Evolutionary conservation across 306 rosid species (phyloP), one percentile per base, ranked within the genome.

Genomic region (Argentina anserina): DNA sequence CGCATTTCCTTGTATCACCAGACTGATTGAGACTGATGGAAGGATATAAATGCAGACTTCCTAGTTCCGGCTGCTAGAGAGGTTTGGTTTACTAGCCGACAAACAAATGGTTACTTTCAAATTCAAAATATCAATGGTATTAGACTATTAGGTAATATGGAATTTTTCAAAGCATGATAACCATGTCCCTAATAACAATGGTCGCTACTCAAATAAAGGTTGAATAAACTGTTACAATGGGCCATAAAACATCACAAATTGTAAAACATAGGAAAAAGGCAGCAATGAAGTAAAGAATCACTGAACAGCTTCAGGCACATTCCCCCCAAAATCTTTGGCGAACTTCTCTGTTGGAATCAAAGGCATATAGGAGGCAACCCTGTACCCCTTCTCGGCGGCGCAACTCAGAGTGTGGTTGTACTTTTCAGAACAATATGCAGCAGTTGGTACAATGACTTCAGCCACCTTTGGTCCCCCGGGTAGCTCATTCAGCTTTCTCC

Each of bases 391-490:
- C 70, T 86, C 81, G 0, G 79, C 77, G 0, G 81, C 72, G 37
- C n/a, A 47, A 3, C 28, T 61, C 75, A 86, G 86, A 0, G 87
- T 76, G 37, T 84, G 67, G 46, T 86, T 86, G 79, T 86, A 86
- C 73, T 70, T 84, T 45, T 80, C 86, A 0, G 85, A 70, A 49
- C 79, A 82, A 37, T 58, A 80, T 0, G 84, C 86, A 0, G 89
- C 91, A 0, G 79, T 80, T 8, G 89, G 91, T 13, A 82, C 60
- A 29, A 84, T 65, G 3, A 67, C 79, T 14, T 82, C 75, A 17
- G 89, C 96, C 42, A 90, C 82, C 15, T 60, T 83, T 18, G 98
- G 93, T 73, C 87, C 86, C 15, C 86, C 73, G 0, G 96, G 97
- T 14, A 92, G 85, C 81, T 82, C 86, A 43, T 90, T 90, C 63